Conservation (phyloP, 2,329 filamentous ascomycete genomes). For the Chrysosporium keratinophilum region DNA sequence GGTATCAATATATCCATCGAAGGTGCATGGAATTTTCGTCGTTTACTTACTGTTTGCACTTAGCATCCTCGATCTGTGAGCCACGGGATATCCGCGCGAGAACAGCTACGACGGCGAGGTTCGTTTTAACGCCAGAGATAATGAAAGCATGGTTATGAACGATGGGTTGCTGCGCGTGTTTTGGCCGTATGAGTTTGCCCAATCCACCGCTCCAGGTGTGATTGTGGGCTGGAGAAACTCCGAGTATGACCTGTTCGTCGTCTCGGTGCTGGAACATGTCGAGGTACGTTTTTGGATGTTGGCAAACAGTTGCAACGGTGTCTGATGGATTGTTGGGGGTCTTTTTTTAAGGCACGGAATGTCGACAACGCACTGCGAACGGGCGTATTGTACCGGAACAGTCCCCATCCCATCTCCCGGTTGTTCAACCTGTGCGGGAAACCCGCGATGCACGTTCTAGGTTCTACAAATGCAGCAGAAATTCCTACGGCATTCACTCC, state of each 20-base stretch:
- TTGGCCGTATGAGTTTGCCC: slow-evolving; percentile 80
- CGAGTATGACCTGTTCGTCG: slow-evolving; percentile 76
- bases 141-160: slow-evolving; percentile 53
- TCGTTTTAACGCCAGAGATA: slow-evolving; percentile 59
- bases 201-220: slow-evolving; percentile 64
- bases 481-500: slow-evolving; percentile 48
- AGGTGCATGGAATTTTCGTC: not conserved
- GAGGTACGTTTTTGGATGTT: slow-evolving; percentile 53
- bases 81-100: slow-evolving; percentile 81
- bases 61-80: slow-evolving; percentile 73
- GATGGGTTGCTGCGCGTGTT: slow-evolving; percentile 96
- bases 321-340: slow-evolving; percentile 9
- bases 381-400: slow-evolving; percentile 72
- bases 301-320: slow-evolving; percentile 4
- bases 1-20: slow-evolving; percentile 46
- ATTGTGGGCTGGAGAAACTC: slow-evolving; percentile 96
- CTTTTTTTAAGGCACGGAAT: slow-evolving; percentile 64
- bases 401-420: slow-evolving; percentile 65
- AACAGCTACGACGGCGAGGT: slow-evolving; percentile 85
- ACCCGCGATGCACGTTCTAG: slow-evolving; percentile 72
- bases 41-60: slow-evolving; percentile 9
- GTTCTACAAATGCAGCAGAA: slow-evolving; percentile 59
- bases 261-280: slow-evolving; percentile 80
- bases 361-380: slow-evolving; percentile 81
- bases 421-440: slow-evolving; percentile 80